These are phyloP conservation scores for Solanum appendiculatum DNA, from an alignment of 257 asterid species.

Conservation along the genomic window DNA sequence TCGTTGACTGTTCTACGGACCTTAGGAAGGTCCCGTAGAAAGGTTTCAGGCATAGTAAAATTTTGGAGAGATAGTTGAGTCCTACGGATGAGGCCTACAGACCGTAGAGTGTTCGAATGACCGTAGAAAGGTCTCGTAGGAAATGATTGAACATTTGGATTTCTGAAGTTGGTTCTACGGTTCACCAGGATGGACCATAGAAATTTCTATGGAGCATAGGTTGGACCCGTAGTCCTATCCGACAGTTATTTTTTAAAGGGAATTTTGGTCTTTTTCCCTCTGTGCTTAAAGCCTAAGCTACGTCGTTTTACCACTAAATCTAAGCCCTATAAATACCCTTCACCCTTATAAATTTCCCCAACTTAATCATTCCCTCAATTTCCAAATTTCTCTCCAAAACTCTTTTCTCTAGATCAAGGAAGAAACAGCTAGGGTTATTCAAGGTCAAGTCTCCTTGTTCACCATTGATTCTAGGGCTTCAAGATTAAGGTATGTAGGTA, in stretches of 20 bases:
- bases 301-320: not conserved
- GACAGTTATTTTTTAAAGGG: not conserved
- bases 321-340: not conserved
- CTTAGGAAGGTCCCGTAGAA: not conserved
- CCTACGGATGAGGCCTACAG: not conserved
- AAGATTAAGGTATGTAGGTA: no score
- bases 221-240: no score
- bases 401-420: no score
- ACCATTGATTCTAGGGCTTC: no score
- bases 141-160: not conserved
- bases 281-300: not conserved
- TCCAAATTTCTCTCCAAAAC: no score
- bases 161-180: no score
- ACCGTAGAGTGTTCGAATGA: not conserved
- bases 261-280: not conserved
- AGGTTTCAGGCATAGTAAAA: not conserved
- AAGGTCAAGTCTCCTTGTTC: no score
- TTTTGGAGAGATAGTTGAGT: not conserved
- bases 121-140: not conserved
- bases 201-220: not conserved
- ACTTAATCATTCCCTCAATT: no score
- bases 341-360: not conserved
- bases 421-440: no score
- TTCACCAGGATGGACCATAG: no score
- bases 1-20: no score